Percentiles rank a stretch among this genome's conserved stretches.
Evolutionary conservation across 2,329 filamentous ascomycete genomes (phyloP).

Genomic region (Pseudofabraea citricarpa): DNA sequence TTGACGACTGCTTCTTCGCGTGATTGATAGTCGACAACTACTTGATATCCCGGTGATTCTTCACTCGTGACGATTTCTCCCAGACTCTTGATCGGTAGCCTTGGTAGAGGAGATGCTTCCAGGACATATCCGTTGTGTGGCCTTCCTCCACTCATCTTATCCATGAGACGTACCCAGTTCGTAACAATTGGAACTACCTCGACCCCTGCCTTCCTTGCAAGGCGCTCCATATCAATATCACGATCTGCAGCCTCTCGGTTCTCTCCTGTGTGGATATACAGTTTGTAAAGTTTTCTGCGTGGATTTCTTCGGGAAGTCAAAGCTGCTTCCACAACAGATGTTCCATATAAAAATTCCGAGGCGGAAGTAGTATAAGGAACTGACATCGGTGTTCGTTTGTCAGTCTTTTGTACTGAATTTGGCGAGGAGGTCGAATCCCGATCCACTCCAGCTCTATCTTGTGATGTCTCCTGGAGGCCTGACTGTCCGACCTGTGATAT

Average conservation of each 20-base stretch:
- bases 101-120: conserved; percentile 79
- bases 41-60: conserved; percentile 45
- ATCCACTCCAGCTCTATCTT: neutral
- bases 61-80: conserved; percentile 19
- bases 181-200: conserved; percentile 53
- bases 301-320: conserved; percentile 49
- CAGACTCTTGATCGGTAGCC: conserved; percentile 59
- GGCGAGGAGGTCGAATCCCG: neutral
- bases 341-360: conserved; percentile 88
- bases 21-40: conserved; percentile 63
- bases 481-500: no score
- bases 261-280: conserved; percentile 68
- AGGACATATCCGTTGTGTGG: conserved; percentile 89
- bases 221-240: conserved; percentile 37
- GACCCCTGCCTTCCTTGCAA: conserved; percentile 47
- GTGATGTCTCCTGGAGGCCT: no score
- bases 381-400: conserved; percentile 24
- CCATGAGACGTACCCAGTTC: conserved; percentile 63
- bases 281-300: conserved; percentile 71
- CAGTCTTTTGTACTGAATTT: neutral
- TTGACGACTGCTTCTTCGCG: conserved; percentile 72
- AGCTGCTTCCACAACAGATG: conserved; percentile 74
- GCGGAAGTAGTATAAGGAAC: conserved; percentile 77
- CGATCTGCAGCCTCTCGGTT: conserved; percentile 46
- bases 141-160: conserved; percentile 76